phyloP scores from a whole-genome alignment of 108 stramenopile genomes.

The Aureococcus anophagefferens region DNA sequence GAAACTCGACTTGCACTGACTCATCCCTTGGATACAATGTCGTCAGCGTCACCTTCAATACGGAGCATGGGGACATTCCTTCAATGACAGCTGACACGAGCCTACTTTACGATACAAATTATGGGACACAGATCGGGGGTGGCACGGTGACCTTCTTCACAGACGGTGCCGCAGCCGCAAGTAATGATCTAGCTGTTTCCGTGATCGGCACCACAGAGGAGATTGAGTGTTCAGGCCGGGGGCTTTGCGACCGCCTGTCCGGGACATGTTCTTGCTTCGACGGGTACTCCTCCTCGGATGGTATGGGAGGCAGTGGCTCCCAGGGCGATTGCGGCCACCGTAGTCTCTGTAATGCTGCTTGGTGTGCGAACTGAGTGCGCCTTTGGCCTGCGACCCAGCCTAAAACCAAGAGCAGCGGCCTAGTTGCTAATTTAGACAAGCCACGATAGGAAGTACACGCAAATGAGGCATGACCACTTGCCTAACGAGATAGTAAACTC shows the following conservation, averaged over 20 bases:
- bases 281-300: slow-evolving; percentile 15
- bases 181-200: not conserved
- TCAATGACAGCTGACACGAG: slow-evolving; percentile 9
- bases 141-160: not conserved
- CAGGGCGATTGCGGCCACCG: not conserved
- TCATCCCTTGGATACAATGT: slow-evolving; percentile 22
- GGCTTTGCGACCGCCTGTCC: slow-evolving; percentile 28
- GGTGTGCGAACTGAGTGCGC: no score
- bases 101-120: slow-evolving; percentile 12
- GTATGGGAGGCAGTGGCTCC: not conserved
- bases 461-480: no score
- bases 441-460: no score
- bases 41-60: slow-evolving; percentile 25
- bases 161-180: not conserved
- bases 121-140: not conserved
- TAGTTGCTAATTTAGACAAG: no score
- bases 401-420: no score
- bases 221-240: slow-evolving; percentile 36
- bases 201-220: not conserved
- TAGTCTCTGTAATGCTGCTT: not conserved
- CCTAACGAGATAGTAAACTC: no score
- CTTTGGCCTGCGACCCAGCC: no score
- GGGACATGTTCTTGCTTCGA: slow-evolving; percentile 37
- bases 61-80: slow-evolving; percentile 36
- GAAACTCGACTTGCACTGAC: slow-evolving; percentile 26